Evolutionary conservation across 1,284 basidiomycete species (phyloP).

Genomic region (Pyrrhoderma noxium): DNA sequence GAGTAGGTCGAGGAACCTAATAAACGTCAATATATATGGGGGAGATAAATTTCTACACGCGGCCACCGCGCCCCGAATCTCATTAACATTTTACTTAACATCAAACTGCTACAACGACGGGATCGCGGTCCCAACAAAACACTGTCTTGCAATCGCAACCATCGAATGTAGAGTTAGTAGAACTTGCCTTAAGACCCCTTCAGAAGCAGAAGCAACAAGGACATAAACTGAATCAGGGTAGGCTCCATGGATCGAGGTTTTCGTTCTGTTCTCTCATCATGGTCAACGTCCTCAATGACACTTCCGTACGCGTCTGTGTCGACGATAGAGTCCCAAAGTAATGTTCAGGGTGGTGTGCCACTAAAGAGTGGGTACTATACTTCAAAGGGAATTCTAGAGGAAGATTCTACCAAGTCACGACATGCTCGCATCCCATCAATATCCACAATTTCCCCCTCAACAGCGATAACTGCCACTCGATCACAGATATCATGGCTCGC

Average conservation of each 20-base stretch:
- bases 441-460: background rate
- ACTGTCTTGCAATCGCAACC: too few species aligned
- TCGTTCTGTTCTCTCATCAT: conserved; percentile 7
- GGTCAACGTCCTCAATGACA: background rate
- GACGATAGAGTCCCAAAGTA: background rate
- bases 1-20: too few species aligned
- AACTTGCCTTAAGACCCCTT: too few species aligned
- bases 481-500: conserved; percentile 46
- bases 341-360: conserved; percentile 3
- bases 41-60: too few species aligned
- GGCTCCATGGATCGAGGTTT: conserved; percentile 4
- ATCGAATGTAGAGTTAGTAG: too few species aligned
- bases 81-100: too few species aligned
- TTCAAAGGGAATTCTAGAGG: background rate
- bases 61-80: too few species aligned
- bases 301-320: background rate
- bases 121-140: too few species aligned
- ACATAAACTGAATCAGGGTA: too few species aligned
- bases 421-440: background rate
- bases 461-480: background rate
- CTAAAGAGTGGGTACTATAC: background rate
- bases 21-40: too few species aligned
- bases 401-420: background rate
- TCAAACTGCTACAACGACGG: too few species aligned
- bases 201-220: too few species aligned